Evolutionary conservation across 345 rosid species (phyloP).

Genomic region (Diplotaxis tenuifolia): DNA sequence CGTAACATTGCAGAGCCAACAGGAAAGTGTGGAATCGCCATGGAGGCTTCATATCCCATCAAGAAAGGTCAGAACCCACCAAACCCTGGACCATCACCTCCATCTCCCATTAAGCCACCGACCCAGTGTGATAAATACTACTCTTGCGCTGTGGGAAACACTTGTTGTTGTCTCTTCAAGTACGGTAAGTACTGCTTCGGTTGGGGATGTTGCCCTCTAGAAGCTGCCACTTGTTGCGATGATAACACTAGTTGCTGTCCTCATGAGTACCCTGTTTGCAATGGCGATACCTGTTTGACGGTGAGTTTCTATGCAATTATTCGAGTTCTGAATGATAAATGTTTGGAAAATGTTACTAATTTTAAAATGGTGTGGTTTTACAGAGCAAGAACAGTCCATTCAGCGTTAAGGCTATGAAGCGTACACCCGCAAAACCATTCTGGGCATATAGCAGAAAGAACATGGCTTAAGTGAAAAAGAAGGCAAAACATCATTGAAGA

Average conservation of each 20-base stretch:
- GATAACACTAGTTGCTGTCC: constrained; percentile 89
- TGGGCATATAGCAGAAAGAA: constrained; percentile 56
- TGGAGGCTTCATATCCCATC: constrained; percentile 82
- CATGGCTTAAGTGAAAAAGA: constrained; percentile 41
- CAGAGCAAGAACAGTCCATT: constrained; percentile 89
- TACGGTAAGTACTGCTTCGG: constrained; percentile 61
- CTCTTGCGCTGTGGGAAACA: constrained; percentile 65
- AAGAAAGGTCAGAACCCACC: constrained; percentile 88
- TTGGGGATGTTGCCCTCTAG: constrained; percentile 97
- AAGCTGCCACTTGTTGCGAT: constrained; percentile 82
- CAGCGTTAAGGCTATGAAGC: constrained; percentile 67
- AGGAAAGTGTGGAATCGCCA: constrained; percentile 87
- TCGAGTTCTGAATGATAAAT: neutral
- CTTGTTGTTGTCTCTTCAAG: constrained; percentile 81
- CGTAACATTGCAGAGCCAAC: constrained; percentile 45
- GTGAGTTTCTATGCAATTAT: constrained; percentile 38
- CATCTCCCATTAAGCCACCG: constrained; percentile 80
- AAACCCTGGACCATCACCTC: constrained; percentile 94
- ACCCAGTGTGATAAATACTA: constrained; percentile 62
- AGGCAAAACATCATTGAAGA: constrained; percentile 3
- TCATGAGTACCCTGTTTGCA: constrained; percentile 75
- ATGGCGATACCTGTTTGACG: constrained; percentile 65
- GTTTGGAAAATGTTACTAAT: constrained; percentile 2
- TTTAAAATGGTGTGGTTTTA: constrained; percentile 7
- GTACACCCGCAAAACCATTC: constrained; percentile 69